Conservation (phyloP, 257 asterid species). For the Linderniella brevidens region DNA sequence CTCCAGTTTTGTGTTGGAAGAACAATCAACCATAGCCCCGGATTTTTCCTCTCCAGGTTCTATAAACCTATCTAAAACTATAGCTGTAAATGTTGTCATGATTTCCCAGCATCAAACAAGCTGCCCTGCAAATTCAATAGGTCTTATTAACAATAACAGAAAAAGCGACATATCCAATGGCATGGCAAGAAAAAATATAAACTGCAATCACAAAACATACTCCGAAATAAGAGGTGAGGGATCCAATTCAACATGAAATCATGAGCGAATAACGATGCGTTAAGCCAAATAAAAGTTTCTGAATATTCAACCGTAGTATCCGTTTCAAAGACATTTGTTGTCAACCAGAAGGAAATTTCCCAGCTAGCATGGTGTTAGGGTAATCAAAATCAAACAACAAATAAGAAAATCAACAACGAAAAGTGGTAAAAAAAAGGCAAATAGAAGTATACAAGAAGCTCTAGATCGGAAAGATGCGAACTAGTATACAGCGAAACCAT, state of each 20-base stretch:
- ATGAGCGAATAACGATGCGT: not conserved
- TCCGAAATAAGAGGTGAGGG: too few relatives aligned
- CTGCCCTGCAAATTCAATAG: constrained; percentile 19
- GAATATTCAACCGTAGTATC: too few relatives aligned
- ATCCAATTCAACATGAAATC: constrained; percentile 1
- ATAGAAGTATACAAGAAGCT: constrained; percentile 1
- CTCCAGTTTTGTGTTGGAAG: constrained; percentile 23
- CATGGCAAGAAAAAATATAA: not conserved
- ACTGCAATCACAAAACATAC: not conserved
- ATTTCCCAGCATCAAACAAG: constrained; percentile 27
- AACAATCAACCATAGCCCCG: constrained; percentile 17
- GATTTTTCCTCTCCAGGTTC: constrained; percentile 48
- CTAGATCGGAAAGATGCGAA: not conserved
- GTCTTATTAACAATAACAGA: not conserved
- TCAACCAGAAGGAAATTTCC: not conserved
- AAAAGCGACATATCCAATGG: not conserved
- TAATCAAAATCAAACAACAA: too few relatives aligned
- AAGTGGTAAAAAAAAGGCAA: too few relatives aligned
- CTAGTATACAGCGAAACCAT: not conserved
- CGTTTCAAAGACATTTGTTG: too few relatives aligned
- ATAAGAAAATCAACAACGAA: too few relatives aligned
- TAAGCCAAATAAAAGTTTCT: too few relatives aligned
- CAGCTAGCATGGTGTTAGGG: not conserved
- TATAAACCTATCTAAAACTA: constrained; percentile 66
- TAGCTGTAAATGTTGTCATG: constrained; percentile 80